Evolutionary conservation across 176 grass and related monocot species (phyloP), one percentile per base, ranked within the genome.

Genomic region (Juncus inflexus): DNA sequence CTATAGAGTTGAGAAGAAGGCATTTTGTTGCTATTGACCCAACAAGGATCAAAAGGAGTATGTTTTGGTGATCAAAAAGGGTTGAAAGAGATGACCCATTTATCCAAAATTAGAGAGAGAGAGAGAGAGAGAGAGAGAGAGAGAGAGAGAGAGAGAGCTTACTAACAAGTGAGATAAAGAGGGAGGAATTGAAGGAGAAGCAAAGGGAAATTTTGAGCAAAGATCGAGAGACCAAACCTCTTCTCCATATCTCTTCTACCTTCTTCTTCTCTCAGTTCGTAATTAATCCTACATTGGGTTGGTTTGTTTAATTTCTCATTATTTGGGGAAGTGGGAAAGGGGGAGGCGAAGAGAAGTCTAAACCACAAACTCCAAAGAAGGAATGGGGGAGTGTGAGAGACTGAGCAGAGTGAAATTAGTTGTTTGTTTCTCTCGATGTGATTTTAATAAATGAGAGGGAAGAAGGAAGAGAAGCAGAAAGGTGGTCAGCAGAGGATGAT

Each of bases 161-260:
- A 16, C 64, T 12, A 15, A 19, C 38, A 73, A 60, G 54, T 40
- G 73, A 37, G 9, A 64, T 40, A 64, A 41, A 42, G 72, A 10
- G 40, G 35, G 39, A 15, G 52, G 10, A 70, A 65, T 67, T 63
- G 70, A 37, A 50, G 63, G 37, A 60, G 78, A 81, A 74, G 78
- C 53, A 81, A 81, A 66, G 62, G 78, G 61, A 19, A 58, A 61
- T 62, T 75, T 6, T 52, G 6, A 64, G 38, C 69, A 52, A 6
- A 80, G 66, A 28, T 28, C 19, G 68, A 80, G 40, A 64, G 55
- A 65, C 53, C 55, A 62, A 66, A 38, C 42, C 66, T 28, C 19
- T 28, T 28, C 19, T 75, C 70, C 61, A 74, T 45, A 54, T 50
- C 42, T 56, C 9, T 12, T 78, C 14, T 55, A 37, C 3, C 43